Evolutionary conservation across 768 basidiomycete genomes (phyloP), one percentile per base, ranked within the genome.

Genomic region (Lactarius hengduanensis): DNA sequence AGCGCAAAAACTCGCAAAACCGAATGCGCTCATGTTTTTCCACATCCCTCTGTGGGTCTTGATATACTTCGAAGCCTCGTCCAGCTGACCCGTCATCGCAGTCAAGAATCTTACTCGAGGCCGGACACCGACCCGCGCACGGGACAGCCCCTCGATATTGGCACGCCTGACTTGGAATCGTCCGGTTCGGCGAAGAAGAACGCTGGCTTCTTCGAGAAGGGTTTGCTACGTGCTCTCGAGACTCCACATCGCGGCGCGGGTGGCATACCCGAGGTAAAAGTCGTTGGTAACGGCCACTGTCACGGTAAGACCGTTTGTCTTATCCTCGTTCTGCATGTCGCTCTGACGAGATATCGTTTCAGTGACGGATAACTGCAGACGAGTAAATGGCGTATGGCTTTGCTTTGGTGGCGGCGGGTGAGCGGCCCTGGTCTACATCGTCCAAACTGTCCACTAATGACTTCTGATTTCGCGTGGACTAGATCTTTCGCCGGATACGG

Each of bases 21-120:
- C 96, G 1, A 98, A 98, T 72, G 96, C 94, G 0, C 76, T 98
- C 71, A 92, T 94, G 90, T 97, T 96, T 79, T 98, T 97, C 87
- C 96, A 98, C 71, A 98, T 99, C 57, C 96, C 96, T 60, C 73
- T 98, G 89, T 92, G 73, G 26, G 88, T 80, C 30, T 34, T 59
- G 11, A 50, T 50, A 22, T 50, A 20, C 26, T 57, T 30, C 36
- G 8, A 61, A 0, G 32, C 13, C 34, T 38, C 34, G 32, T 36
- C 28, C 41, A 16, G 45, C 57, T 66, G 58, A 55, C 41, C 63
- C 53, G 30, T 11, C 45, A 18, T 57, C 16, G 9, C 70, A 93
- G 91, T 38, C 86, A 84, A 59, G 93, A 96, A 76, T 82, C 92
- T 1, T 96, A 92, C 73, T 73, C 75, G 1, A 78, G 78, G n/a